Base-by-base conservation (phyloP, 192 early-diverging fungal species). In the Backusella liffmaniae region DNA sequence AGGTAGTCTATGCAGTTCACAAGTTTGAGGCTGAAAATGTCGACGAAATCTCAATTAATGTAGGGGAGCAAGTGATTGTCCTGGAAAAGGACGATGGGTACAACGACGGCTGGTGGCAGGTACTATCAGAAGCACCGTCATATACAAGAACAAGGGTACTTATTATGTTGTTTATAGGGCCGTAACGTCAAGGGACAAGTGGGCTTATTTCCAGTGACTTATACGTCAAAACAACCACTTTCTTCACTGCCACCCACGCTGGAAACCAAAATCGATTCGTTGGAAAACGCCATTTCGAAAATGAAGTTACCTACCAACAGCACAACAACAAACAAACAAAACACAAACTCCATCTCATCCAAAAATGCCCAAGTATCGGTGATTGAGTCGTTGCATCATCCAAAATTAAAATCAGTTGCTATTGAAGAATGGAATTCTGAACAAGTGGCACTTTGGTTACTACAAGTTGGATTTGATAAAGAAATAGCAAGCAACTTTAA, bases 71-170 rank as follows among this genome's bases (percentile, higher is more conserved):
- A 15, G 83, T 94, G 7, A 80, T 92, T 23, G 89, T 94, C 0
- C 73, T 94, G 8, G 91, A 94, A 73, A 87, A 84, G 56, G 93
- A 94, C 67, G 91, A 93, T 23, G 80, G 84, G n/a, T 94, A 86
- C 78, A 81, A 84, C 21, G 93, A 94, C 77, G 93, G 93, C 32
- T 94, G 93, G 93, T 94, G 93, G 93, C 86, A 88, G 84, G 91
- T 90, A 77, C 15, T 67, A 74, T 9, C 4, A 34, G 15, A 21
- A 23, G 4, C 18, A 35, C 18, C 3, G 15, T 32, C 13, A 0
- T 3, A 13, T 26, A 21, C 3, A 18, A 8, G 41, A 53, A 29
- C 21, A 29, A 0, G 49, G 7, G 16, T 59, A 13, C 7, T 23
- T 37, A 49, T 7, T 37, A 1, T 32, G 10, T 44, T 44, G 34